These are phyloP conservation scores for Magnusiomyces tetraspermus DNA, from an alignment of 1,139 yeast species.

Conservation along the genomic window DNA sequence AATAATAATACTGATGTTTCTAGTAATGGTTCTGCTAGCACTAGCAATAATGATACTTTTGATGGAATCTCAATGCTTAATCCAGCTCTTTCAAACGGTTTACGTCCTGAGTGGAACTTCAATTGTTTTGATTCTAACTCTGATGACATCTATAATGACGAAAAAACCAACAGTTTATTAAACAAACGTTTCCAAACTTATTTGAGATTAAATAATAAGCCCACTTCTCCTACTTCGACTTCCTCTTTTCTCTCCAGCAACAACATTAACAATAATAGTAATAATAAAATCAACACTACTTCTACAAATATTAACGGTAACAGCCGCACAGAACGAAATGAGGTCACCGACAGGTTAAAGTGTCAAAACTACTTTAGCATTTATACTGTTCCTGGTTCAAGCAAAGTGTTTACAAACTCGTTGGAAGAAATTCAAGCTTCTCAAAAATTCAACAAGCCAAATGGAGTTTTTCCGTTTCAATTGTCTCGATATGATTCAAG, in stretches of 20 bases:
- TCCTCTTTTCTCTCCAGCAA: no score
- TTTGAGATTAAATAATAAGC: background rate
- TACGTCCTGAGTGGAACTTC: background rate
- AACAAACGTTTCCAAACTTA: background rate
- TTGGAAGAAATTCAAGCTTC: background rate
- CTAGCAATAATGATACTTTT: background rate
- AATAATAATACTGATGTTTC: no score
- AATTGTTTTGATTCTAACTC: background rate
- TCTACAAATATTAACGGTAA: background rate
- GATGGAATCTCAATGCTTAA: background rate
- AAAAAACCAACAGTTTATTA: background rate
- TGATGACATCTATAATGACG: background rate
- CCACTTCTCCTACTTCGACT: no score
- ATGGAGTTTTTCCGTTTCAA: background rate
- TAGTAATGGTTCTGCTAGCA: no score
- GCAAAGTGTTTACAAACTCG: background rate
- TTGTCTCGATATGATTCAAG: background rate
- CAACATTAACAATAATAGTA: no score
- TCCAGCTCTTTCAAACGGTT: background rate
- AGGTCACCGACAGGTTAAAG: background rate
- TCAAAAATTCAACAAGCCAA: background rate
- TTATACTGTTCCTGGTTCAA: background rate
- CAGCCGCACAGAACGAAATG: background rate
- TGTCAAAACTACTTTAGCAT: background rate
- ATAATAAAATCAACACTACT: no score